These are phyloP conservation scores for Colletotrichum musicola DNA, from an alignment of 2,329 filamentous ascomycete species.

Conservation along the genomic window DNA sequence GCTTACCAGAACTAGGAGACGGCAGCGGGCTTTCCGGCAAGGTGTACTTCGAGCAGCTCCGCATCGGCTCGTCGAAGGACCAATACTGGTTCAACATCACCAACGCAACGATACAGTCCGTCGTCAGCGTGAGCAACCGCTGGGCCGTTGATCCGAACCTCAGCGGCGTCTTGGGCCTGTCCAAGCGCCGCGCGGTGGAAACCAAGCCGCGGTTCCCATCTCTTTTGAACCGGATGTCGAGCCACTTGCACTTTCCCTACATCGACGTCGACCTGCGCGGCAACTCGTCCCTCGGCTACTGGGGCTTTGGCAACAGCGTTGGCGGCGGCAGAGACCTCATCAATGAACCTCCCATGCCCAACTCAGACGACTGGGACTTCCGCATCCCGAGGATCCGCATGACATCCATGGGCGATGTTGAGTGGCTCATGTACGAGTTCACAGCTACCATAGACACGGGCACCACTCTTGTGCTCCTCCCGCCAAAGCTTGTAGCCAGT, in stretches of 20 bases:
- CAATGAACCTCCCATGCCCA: conserved; percentile 24
- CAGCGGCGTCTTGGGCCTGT: conserved; percentile 66
- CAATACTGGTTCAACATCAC: conserved; percentile 52
- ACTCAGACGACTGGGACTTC: conserved; percentile 61
- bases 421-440: conserved; percentile 50
- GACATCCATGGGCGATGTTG: conserved; percentile 44
- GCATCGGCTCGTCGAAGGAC: conserved; percentile 50
- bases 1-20: conserved; percentile 51
- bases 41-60: conserved; percentile 64
- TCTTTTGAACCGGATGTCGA: conserved; percentile 59
- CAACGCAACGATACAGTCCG: conserved; percentile 64
- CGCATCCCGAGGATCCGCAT: conserved; percentile 59
- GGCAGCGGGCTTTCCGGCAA: conserved; percentile 59
- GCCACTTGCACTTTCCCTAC: conserved; percentile 54
- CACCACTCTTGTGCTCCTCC: conserved; percentile 74
- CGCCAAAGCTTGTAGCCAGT: conserved; percentile 64
- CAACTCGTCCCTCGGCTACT: conserved; percentile 46
- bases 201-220: conserved; percentile 57
- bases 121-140: conserved; percentile 55
- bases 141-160: conserved; percentile 58
- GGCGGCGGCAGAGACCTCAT: conserved; percentile 44
- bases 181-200: conserved; percentile 59
- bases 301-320: conserved; percentile 60
- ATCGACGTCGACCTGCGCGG: conserved; percentile 62
- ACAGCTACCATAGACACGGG: conserved; percentile 76